These are phyloP conservation scores for Chrysosporium keratinophilum DNA, from an alignment of 2,329 filamentous ascomycete genomes.

Conservation along the genomic window DNA sequence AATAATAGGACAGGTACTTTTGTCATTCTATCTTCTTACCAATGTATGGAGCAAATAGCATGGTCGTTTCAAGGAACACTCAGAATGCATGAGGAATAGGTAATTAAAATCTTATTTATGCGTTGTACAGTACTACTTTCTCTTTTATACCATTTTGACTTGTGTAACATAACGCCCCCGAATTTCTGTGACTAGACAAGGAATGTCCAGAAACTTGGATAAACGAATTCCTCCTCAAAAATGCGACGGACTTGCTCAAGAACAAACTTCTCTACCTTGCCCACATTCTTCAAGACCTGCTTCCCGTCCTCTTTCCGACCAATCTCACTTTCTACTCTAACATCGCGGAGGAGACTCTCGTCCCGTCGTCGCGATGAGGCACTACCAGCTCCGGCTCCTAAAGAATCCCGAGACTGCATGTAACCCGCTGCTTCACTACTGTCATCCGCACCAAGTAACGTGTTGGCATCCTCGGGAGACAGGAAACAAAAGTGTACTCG, in stretches of 20 bases:
- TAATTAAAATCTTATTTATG: neutral
- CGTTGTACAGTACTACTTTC: neutral
- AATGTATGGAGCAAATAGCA: neutral
- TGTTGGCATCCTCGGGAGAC: conserved; percentile 78
- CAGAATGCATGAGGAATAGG: neutral
- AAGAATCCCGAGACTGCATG: conserved; percentile 5
- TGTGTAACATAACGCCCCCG: no score
- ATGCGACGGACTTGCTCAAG: conserved; percentile 92
- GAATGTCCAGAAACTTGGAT: conserved; percentile 97
- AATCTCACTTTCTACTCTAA: conserved; percentile 95
- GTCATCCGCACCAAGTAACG: conserved; percentile 47
- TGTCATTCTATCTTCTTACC: neutral
- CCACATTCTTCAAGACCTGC: conserved; percentile 94
- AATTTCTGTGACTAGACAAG: conserved; percentile 50
- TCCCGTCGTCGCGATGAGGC: conserved; percentile 39
- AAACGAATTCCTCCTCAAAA: conserved; percentile 97
- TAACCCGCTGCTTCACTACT: conserved; percentile 10
- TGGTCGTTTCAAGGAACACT: no score
- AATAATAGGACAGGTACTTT: neutral
- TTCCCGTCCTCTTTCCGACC: conserved; percentile 82
- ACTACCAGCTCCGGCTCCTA: conserved; percentile 17
- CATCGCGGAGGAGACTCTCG: conserved; percentile 78
- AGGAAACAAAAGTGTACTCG: conserved; percentile 90
- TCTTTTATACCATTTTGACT: neutral
- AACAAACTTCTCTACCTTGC: conserved; percentile 96